Evolutionary conservation across 2,329 filamentous ascomycete genomes (phyloP), one percentile per base, ranked within the genome.

Genomic region (Colletotrichum australisinense): DNA sequence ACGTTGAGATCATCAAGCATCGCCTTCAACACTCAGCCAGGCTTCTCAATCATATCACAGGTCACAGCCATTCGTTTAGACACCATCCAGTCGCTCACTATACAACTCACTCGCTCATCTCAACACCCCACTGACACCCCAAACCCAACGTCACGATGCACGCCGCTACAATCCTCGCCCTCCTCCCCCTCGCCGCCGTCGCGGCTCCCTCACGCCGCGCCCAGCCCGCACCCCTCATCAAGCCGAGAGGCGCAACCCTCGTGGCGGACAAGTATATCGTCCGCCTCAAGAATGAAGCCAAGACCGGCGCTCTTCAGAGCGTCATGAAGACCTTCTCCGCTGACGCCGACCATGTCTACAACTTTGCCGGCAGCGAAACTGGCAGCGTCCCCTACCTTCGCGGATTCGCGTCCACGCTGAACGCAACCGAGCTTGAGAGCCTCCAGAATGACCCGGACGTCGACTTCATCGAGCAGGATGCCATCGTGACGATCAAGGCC

Each of bases 391-490:
- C 42, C 42, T 22, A n/a, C 19, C 78, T 81, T 67, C 58, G 73
- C 52, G 80, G 80, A 64, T 81, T 82, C 66, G 67, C 79, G 8
- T 79, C 78, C 66, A 77, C 65, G 16, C 70, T 81, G n/a, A 76
- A 73, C 32, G 65, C 72, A 1, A 59, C 77, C 3, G 78, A 80
- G 72, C 69, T 81, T 32, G 74, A 78, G 67, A 73, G 60, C 22
- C 77, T 82, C n/a, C 70, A 70, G 32, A 69, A 76, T 32, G 74
- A 80, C 74, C 79, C 80, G 24, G 74, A 75, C 58, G 82, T 84
- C 62, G 81, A 82, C 19, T 85, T 80, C 75, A 79, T 86, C 42
- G 84, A 86, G 78, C 81, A 83, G 68, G 84, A 87, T 72, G 79
- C 78, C 57, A 74, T 80, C 38, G 77, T 86, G 58, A 79, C 71